Evolutionary conservation across 2,329 filamentous ascomycete genomes (phyloP).

Genomic region (Fusarium xylarioides): DNA sequence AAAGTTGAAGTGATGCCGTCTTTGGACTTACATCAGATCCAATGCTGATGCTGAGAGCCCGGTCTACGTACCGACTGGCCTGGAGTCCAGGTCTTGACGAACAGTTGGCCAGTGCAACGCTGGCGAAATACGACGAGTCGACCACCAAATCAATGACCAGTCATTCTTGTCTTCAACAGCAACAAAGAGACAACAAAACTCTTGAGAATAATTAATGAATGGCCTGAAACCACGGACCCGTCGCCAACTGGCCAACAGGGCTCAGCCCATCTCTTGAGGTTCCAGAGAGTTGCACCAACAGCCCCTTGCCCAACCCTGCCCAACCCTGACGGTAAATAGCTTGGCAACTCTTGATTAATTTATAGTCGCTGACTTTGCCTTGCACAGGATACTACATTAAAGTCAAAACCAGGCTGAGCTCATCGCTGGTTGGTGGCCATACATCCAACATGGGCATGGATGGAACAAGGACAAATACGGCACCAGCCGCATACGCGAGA

Average conservation of each 20-base stretch:
- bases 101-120: conserved; percentile 43
- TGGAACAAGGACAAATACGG: conserved; percentile 15
- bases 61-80: conserved; percentile 2
- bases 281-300: conserved; percentile 25
- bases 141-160: conserved; percentile 24
- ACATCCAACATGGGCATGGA: background rate
- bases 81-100: conserved; percentile 27
- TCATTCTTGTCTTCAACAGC: conserved; percentile 9
- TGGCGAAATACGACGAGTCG: conserved; percentile 38
- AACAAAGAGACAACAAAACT: background rate
- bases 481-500: conserved; percentile 27
- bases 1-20: background rate
- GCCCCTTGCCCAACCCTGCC: conserved; percentile 22
- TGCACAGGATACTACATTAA: conserved; percentile 2
- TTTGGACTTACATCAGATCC: background rate
- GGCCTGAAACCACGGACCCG: conserved; percentile 8
- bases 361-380: conserved; percentile 21
- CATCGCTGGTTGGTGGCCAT: conserved; percentile 11
- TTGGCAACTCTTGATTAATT: background rate
- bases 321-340: conserved; percentile 25
- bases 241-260: conserved; percentile 35
- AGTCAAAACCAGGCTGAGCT: conserved; percentile 9
- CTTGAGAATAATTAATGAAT: background rate
- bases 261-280: conserved; percentile 11
- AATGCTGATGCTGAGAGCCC: background rate